These are phyloP conservation scores for Rhodotorula mucilaginosa DNA, from an alignment of 1,284 basidiomycete species.

Conservation along the genomic window DNA sequence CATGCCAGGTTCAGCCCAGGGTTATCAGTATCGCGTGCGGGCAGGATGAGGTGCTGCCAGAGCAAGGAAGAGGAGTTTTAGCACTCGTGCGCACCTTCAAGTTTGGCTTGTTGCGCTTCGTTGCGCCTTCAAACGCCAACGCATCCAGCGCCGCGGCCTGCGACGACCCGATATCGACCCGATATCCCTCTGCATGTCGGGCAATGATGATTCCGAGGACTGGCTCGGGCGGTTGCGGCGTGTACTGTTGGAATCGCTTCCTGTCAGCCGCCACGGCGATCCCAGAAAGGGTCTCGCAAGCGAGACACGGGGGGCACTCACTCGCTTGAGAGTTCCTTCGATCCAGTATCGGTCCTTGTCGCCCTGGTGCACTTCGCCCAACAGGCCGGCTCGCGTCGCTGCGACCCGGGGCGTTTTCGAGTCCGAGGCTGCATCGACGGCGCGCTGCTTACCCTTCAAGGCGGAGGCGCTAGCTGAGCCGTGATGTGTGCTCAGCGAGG, in stretches of 20 bases:
- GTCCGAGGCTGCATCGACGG: neutral
- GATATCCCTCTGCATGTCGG: slow-evolving; percentile 71
- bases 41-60: neutral
- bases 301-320: neutral
- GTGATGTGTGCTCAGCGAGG: neutral
- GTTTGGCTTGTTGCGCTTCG: slow-evolving; percentile 77
- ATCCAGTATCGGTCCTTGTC: slow-evolving; percentile 32
- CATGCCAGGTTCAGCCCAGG: neutral
- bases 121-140: slow-evolving; percentile 80
- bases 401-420: neutral
- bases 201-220: slow-evolving; percentile 70
- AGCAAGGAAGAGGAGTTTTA: neutral
- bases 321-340: slow-evolving; percentile 24
- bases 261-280: no score
- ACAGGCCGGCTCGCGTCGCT: slow-evolving; percentile 28
- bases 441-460: slow-evolving; percentile 19
- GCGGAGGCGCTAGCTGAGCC: neutral
- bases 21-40: neutral
- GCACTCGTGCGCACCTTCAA: slow-evolving; percentile 60
- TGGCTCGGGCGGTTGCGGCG: slow-evolving; percentile 75
- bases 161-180: slow-evolving; percentile 77
- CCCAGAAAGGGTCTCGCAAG: no score
- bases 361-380: slow-evolving; percentile 21
- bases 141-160: slow-evolving; percentile 72
- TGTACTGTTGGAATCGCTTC: slow-evolving; percentile 58